A percentile compares a stretch with the other conserved stretches of the same genome.
Evolutionary conservation across 257 asterid genomes (phyloP).

Genomic region (Fraxinus excelsior): DNA sequence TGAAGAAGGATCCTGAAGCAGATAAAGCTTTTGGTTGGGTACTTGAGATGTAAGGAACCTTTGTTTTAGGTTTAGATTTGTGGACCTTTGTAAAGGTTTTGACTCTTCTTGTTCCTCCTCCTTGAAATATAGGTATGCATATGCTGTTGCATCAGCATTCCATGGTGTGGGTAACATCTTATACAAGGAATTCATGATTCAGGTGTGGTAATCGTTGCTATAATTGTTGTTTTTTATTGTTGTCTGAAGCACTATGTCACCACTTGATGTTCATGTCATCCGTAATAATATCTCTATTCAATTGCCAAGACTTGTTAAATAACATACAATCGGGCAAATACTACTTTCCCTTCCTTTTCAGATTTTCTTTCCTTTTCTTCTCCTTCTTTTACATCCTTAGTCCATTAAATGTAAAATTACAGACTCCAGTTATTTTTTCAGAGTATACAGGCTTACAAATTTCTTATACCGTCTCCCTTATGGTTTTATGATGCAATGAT

Average conservation of each 20-base stretch:
- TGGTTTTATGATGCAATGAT: slow-evolving; percentile 14
- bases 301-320: not conserved
- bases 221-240: too few species aligned
- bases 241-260: not conserved
- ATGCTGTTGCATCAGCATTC: slow-evolving; percentile 87
- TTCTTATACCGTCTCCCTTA: not conserved
- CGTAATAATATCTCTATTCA: not conserved
- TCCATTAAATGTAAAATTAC: too few species aligned
- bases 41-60: slow-evolving; percentile 76
- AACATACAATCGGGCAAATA: not conserved
- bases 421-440: too few species aligned
- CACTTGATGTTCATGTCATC: not conserved
- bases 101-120: slow-evolving; percentile 12
- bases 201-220: slow-evolving; percentile 40
- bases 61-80: slow-evolving; percentile 10
- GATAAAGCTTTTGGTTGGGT: slow-evolving; percentile 99
- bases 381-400: not conserved
- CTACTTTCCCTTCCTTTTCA: not conserved
- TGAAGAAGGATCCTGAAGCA: slow-evolving; percentile 92
- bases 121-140: slow-evolving; percentile 71
- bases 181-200: slow-evolving; percentile 94
- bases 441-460: too few species aligned
- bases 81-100: not conserved
- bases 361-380: too few species aligned
- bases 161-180: slow-evolving; percentile 79